Conservation (phyloP, 2,329 filamentous ascomycete species). For the Monilinia aucupariae region DNA sequence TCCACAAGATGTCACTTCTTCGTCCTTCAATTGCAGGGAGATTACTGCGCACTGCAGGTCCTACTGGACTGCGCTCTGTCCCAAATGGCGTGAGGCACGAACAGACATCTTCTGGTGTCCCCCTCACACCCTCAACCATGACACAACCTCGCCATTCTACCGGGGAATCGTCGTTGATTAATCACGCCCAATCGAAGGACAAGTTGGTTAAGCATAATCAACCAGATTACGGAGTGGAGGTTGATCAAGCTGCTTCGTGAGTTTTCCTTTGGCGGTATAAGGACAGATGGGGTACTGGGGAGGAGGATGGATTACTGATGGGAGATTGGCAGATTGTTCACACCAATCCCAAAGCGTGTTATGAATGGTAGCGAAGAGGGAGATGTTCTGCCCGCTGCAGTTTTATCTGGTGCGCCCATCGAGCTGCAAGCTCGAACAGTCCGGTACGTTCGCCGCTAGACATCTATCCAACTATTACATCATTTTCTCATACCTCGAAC, state of each 20-base stretch:
- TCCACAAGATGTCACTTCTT: constrained; percentile 58
- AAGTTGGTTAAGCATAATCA: constrained; percentile 43
- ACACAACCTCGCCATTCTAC: constrained; percentile 41
- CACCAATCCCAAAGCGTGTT: constrained; percentile 80
- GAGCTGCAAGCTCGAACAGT: constrained; percentile 93
- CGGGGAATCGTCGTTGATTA: constrained; percentile 19
- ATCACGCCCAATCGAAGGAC: constrained; percentile 20
- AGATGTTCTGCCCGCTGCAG: constrained; percentile 69
- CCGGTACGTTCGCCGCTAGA: constrained; percentile 53
- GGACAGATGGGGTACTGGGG: too few relatives aligned
- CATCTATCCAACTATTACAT: not conserved
- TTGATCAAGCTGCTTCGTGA: constrained; percentile 90
- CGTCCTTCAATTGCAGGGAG: constrained; percentile 50
- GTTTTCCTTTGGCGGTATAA: constrained; percentile 36
- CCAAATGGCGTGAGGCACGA: constrained; percentile 50
- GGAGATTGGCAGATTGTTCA: constrained; percentile 64
- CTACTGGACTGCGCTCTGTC: constrained; percentile 36
- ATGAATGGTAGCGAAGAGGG: constrained; percentile 86
- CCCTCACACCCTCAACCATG: constrained; percentile 39
- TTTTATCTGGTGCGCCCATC: constrained; percentile 85
- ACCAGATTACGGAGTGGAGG: constrained; percentile 73
- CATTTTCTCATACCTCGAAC: not conserved
- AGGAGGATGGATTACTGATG: constrained; percentile 16
- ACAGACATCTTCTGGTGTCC: constrained; percentile 39
- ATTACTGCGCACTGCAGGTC: constrained; percentile 45